These are phyloP conservation scores for Cyclotella choctawhatcheeana DNA, from an alignment of 108 stramenopile genomes.

Conservation along the genomic window DNA sequence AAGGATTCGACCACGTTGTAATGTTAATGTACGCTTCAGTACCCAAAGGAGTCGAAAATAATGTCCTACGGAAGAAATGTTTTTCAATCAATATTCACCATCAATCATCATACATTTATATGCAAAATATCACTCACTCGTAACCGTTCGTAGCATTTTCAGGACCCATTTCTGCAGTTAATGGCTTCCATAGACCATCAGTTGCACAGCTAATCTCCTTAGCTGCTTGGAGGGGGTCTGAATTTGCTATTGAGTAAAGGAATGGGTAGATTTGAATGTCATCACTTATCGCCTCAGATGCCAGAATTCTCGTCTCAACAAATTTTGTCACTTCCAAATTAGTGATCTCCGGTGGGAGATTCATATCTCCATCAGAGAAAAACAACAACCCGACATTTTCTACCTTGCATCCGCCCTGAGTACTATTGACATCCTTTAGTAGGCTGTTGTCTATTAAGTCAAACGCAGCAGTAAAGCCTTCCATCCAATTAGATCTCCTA, in stretches of 20 bases:
- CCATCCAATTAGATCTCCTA: slow-evolving; percentile 36
- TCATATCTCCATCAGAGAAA: slow-evolving; percentile 43
- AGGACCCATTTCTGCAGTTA: slow-evolving; percentile 6
- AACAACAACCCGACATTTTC: slow-evolving; percentile 49
- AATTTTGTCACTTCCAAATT: slow-evolving; percentile 17
- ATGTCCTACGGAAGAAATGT: too few species aligned
- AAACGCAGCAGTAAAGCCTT: slow-evolving; percentile 32
- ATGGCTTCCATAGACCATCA: slow-evolving; percentile 49
- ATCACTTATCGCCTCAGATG: slow-evolving; percentile 12
- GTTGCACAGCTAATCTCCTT: slow-evolving; percentile 40
- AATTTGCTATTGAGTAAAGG: slow-evolving; percentile 33
- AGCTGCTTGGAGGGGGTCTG: slow-evolving; percentile 15
- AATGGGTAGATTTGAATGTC: slow-evolving; percentile 27
- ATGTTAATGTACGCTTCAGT: slow-evolving; percentile 42
- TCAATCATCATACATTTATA: too few species aligned
- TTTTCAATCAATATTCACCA: too few species aligned
- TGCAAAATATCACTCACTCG: too few species aligned
- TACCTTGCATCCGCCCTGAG: slow-evolving; percentile 24
- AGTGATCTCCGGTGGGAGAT: slow-evolving; percentile 27
- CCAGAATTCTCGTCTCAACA: slow-evolving; percentile 17
- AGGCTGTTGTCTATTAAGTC: slow-evolving; percentile 31
- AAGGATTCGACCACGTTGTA: slow-evolving; percentile 65
- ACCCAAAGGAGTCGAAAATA: slow-evolving; percentile 39
- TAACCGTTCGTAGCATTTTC: slow-evolving; percentile 33
- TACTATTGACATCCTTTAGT: not conserved